phyloP scores from a whole-genome alignment of 2,329 filamentous ascomycete genomes.

The Penicillium hordei region DNA sequence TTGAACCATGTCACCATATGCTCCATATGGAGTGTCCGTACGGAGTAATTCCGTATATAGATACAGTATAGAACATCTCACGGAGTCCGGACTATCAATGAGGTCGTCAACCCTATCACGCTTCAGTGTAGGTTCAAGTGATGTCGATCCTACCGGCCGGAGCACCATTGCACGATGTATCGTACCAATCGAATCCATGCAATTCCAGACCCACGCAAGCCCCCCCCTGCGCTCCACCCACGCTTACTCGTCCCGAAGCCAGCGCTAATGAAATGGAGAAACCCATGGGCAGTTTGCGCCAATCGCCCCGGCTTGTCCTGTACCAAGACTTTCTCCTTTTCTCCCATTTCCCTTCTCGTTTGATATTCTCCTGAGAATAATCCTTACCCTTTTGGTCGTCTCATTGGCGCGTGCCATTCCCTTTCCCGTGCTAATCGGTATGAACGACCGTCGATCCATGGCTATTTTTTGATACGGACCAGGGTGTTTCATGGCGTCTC shows the following conservation, averaged over 20 bases:
- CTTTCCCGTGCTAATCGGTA: constrained; percentile 23
- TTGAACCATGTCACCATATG: neutral
- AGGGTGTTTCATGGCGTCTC: constrained; percentile 25
- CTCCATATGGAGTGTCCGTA: neutral
- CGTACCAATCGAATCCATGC: constrained; percentile 21
- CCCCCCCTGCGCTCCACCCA: constrained; percentile 15
- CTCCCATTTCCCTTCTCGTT: constrained; percentile 3
- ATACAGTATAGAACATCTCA: neutral
- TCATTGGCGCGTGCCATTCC: constrained; percentile 19
- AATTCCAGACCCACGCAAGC: constrained; percentile 10
- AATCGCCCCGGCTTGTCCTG: constrained; percentile 15
- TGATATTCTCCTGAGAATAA: constrained; percentile 16
- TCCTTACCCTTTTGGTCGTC: constrained; percentile 25
- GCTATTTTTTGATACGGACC: constrained; percentile 27
- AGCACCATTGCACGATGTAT: constrained; percentile 16
- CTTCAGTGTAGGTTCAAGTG: constrained; percentile 11
- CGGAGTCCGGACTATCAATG: neutral
- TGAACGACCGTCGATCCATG: constrained; percentile 27
- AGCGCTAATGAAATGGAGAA: constrained; percentile 17
- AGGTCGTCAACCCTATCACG: neutral
- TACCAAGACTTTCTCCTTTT: constrained; percentile 15
- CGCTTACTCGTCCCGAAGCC: constrained; percentile 14
- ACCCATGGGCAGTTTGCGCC: constrained; percentile 23
- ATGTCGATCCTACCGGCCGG: constrained; percentile 24
- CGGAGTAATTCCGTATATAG: neutral